A percentile compares a stretch with the other conserved stretches of the same genome.
Conservation (phyloP, 1,139 yeast genomes). For the Pichia sp. region DNA sequence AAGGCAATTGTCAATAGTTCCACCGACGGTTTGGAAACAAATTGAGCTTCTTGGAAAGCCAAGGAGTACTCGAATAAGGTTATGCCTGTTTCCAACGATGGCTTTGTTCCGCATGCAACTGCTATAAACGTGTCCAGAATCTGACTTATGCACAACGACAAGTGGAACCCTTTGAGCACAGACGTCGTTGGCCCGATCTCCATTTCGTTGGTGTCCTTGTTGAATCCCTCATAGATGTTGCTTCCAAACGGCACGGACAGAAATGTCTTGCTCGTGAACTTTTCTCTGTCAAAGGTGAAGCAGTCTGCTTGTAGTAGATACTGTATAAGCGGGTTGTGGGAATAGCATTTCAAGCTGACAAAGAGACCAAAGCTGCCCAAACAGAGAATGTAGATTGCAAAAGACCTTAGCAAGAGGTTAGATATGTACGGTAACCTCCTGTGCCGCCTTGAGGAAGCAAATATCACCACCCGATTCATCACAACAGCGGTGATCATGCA, state of each 20-base stretch:
- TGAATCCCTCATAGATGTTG: background rate
- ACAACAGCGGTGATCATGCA: constrained; percentile 64
- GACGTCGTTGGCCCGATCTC: constrained; percentile 47
- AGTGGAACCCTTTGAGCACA: constrained; percentile 61
- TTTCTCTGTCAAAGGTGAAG: constrained; percentile 37
- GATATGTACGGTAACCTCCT: constrained; percentile 31
- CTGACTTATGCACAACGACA: constrained; percentile 58
- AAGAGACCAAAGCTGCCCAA: constrained; percentile 30
- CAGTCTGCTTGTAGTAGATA: constrained; percentile 13
- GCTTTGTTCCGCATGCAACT: constrained; percentile 53
- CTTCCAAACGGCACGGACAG: constrained; percentile 16
- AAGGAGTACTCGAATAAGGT: constrained; percentile 71
- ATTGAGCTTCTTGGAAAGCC: constrained; percentile 61
- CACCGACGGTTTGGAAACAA: constrained; percentile 40
- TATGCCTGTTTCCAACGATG: constrained; percentile 63
- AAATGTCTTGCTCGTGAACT: constrained; percentile 11
- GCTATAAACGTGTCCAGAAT: constrained; percentile 68
- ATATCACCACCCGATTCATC: constrained; percentile 59
- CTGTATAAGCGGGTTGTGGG: constrained; percentile 15
- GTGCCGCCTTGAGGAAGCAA: constrained; percentile 56
- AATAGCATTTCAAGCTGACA: constrained; percentile 27
- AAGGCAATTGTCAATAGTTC: constrained; percentile 50
- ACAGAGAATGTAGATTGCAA: constrained; percentile 31
- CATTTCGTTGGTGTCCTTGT: background rate
- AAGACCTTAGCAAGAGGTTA: constrained; percentile 26